Evolutionary conservation across 352 stramenopile species (phyloP).

Genomic region (Pythium angustatum): DNA sequence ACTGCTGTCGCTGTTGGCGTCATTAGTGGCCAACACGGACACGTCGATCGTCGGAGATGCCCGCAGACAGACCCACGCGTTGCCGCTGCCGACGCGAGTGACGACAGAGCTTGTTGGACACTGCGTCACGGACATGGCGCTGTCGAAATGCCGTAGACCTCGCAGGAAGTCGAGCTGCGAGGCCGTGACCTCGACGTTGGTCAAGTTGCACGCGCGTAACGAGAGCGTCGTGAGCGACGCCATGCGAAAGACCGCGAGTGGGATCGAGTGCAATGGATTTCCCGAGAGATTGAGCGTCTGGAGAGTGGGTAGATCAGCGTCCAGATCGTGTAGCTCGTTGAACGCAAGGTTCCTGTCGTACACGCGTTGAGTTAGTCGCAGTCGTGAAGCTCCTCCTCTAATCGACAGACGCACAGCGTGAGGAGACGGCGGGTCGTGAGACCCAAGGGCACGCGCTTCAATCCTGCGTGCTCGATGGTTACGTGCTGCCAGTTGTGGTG

Average conservation of each 20-base stretch:
- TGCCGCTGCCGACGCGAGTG: not conserved
- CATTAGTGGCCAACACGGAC: not conserved
- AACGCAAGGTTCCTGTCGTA: not conserved
- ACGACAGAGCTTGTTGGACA: conserved; percentile 24
- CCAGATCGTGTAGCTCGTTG: not conserved
- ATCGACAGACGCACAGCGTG: not conserved
- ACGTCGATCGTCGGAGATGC: not conserved
- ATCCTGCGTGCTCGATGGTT: not conserved
- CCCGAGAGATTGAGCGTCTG: conserved; percentile 41
- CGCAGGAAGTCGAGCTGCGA: conserved; percentile 42
- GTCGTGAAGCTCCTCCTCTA: no score
- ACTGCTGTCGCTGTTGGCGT: no score
- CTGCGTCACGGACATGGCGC: conserved; percentile 40
- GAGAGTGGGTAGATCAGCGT: conserved; percentile 5
- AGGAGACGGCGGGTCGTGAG: not conserved
- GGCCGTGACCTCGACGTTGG: conserved; percentile 48
- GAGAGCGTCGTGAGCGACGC: conserved; percentile 46
- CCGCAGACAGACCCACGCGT: not conserved
- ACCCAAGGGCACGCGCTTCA: not conserved
- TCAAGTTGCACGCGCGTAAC: conserved; percentile 52
- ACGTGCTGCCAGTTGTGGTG: not conserved
- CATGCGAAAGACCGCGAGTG: conserved; percentile 49
- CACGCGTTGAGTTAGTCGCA: not conserved
- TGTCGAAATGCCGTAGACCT: conserved; percentile 44
- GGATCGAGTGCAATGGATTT: conserved; percentile 50